Conservation (phyloP, 257 asterid species). For the Lavandula angustifolia region DNA sequence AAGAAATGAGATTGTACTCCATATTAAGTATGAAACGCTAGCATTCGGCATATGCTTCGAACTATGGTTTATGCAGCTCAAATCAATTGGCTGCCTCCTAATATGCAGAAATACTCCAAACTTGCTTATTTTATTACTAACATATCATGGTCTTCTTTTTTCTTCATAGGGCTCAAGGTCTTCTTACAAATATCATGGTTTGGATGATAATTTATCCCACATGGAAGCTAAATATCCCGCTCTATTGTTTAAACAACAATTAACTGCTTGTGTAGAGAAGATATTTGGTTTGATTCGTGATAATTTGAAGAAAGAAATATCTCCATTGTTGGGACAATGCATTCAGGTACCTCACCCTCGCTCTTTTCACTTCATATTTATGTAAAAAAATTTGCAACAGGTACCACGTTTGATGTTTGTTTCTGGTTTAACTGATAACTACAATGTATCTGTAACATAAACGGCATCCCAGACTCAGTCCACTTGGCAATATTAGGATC, state of each 20-base stretch:
- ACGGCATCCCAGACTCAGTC: slow-evolving; percentile 9
- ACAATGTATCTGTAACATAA: not conserved
- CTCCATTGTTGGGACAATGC: slow-evolving; percentile 82
- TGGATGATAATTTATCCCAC: slow-evolving; percentile 81
- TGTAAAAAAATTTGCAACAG: not conserved
- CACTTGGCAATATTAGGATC: not conserved
- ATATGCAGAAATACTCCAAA: not conserved
- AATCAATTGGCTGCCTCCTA: not conserved
- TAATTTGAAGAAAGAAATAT: slow-evolving; percentile 96
- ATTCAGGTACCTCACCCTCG: slow-evolving; percentile 65
- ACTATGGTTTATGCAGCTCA: not conserved
- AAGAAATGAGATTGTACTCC: not conserved
- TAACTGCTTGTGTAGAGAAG: slow-evolving; percentile 96
- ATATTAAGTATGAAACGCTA: slow-evolving; percentile 13
- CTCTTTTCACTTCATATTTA: slow-evolving; percentile 3
- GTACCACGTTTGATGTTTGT: not conserved
- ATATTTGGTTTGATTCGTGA: slow-evolving; percentile 94
- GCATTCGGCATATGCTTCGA: slow-evolving; percentile 22
- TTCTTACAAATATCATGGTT: slow-evolving; percentile 63
- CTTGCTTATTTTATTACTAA: slow-evolving; percentile 31
- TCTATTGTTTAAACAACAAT: slow-evolving; percentile 82
- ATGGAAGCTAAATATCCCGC: slow-evolving; percentile 97
- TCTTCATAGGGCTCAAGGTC: slow-evolving; percentile 62
- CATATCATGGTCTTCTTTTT: slow-evolving; percentile 9
- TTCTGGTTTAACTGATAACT: slow-evolving; percentile 3